Percentiles rank a stretch among this genome's conserved stretches.
phyloP scores from a whole-genome alignment of 305 asterid genomes.

The Fraxinus baroniana region DNA sequence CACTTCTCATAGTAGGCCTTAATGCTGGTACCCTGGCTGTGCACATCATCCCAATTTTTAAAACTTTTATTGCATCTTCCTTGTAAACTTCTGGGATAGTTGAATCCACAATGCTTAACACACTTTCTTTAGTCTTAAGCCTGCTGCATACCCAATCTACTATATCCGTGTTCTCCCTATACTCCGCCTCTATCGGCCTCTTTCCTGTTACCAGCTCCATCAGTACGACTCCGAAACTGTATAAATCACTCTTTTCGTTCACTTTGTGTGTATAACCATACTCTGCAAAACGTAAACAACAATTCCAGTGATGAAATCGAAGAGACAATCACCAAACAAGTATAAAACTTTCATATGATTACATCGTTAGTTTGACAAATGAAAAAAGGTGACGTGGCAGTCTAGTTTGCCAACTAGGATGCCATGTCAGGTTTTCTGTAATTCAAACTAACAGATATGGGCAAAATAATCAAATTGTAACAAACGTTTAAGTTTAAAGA shows the following conservation, averaged over 20 bases:
- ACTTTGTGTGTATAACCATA: slow-evolving; percentile 73
- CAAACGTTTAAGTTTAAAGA: neutral
- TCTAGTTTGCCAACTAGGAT: neutral
- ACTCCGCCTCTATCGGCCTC: slow-evolving; percentile 76
- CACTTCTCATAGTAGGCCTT: slow-evolving; percentile 90
- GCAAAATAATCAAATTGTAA: neutral
- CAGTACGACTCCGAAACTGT: slow-evolving; percentile 87
- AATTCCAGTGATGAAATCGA: neutral
- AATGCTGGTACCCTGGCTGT: slow-evolving; percentile 62
- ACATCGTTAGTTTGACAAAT: neutral
- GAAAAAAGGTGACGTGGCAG: neutral
- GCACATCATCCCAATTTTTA: slow-evolving; percentile 78
- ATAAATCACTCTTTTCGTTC: slow-evolving; percentile 80
- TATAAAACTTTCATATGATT: neutral
- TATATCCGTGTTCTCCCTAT: slow-evolving; percentile 67
- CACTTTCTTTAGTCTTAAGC: slow-evolving; percentile 57
- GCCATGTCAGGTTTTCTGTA: neutral
- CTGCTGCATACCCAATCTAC: slow-evolving; percentile 77
- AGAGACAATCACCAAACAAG: neutral
- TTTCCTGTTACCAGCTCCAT: slow-evolving; percentile 92
- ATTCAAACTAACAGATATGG: neutral
- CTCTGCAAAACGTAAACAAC: slow-evolving; percentile 40
- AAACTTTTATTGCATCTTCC: slow-evolving; percentile 62
- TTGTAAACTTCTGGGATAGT: slow-evolving; percentile 39
- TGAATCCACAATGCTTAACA: slow-evolving; percentile 58